These are phyloP conservation scores for Ustulina deusta DNA, from an alignment of 2,329 filamentous ascomycete genomes.

Conservation along the genomic window DNA sequence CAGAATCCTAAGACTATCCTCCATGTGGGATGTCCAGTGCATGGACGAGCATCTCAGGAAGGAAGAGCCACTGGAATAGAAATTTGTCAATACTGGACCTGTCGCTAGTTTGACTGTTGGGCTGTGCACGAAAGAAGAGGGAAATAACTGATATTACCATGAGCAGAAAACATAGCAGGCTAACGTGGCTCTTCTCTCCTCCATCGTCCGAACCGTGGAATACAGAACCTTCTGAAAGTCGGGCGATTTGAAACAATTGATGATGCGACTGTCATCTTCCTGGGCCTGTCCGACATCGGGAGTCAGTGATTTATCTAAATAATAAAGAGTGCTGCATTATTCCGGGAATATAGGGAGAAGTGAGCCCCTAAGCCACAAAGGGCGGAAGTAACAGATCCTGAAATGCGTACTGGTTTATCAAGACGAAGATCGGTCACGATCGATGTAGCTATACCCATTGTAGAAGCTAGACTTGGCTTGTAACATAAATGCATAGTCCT, in stretches of 20 bases:
- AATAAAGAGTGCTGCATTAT: neutral
- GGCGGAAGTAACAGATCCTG: neutral
- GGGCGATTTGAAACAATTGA: slow-evolving; percentile 44
- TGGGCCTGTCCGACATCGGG: slow-evolving; percentile 20
- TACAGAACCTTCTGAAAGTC: slow-evolving; percentile 34
- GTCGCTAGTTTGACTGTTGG: neutral
- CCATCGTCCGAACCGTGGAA: slow-evolving; percentile 46
- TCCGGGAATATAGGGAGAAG: no score
- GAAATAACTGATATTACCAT: slow-evolving; percentile 41
- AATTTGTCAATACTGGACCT: slow-evolving; percentile 4
- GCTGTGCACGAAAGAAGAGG: neutral
- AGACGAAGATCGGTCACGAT: slow-evolving; percentile 62
- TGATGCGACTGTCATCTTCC: slow-evolving; percentile 40
- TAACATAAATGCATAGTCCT: slow-evolving; percentile 51
- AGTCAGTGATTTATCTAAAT: slow-evolving; percentile 2
- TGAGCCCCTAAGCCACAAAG: neutral
- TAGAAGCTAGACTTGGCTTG: slow-evolving; percentile 60
- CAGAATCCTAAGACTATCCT: slow-evolving; percentile 65
- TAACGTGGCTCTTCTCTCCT: slow-evolving; percentile 49
- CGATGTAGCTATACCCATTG: slow-evolving; percentile 57
- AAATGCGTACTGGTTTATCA: slow-evolving; percentile 46
- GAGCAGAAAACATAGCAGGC: slow-evolving; percentile 49
- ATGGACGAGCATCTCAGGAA: slow-evolving; percentile 52
- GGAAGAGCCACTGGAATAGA: slow-evolving; percentile 40
- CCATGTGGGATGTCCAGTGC: slow-evolving; percentile 69